Base-by-base conservation (phyloP, 148 eudicot genomes). In the Limonium bicolor region DNA sequence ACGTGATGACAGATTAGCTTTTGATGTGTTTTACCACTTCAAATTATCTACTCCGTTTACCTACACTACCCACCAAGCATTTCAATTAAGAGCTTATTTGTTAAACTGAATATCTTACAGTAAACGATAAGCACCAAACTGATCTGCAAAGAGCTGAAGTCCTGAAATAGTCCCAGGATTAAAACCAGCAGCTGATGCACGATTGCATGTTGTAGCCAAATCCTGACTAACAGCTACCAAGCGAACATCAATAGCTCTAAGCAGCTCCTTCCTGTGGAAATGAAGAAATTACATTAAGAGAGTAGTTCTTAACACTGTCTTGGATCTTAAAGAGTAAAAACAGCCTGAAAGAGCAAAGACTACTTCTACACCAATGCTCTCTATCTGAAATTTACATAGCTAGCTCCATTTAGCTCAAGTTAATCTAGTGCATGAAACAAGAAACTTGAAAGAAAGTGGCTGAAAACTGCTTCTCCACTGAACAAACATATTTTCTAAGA, bases 201-300 rank as follows among this genome's bases (percentile, higher is more conserved):
- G 78, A 62, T 33, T 38, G 51, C 72, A 81, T 36, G 95, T 79
- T 24, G 76, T 46, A 17, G 73, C 62, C 47, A 78, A 68, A 64
- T 85, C 88, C 68, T 85, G 80, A 51, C 63, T 60, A 50, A 78
- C 85, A 10, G 94, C 77, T 46, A 26, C 50, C 41, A 92, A 80
- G 63, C 99, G 56, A 44, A 78, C 73, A 69, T 92, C 95, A 61
- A 92, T 78, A 46, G 86, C 86, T 68, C 78, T 74, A 49, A 85
- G 59, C 46, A 92, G 86, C 56, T 92, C 99, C 66, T 76, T 90
- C 94, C 88, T 85, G 75, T 41, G 50, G 2, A 41, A 43, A 26
- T 50, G 27, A 22, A 27, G 59, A 53, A 48, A 14, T 27, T 46
- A n/a, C n/a, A n/a, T n/a, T n/a, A n/a, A n/a, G n/a, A n/a, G n/a